Evolutionary conservation across 768 basidiomycete species (phyloP), one percentile per base, ranked within the genome.

Genomic region (Lanmaoa pseudosensibilis): DNA sequence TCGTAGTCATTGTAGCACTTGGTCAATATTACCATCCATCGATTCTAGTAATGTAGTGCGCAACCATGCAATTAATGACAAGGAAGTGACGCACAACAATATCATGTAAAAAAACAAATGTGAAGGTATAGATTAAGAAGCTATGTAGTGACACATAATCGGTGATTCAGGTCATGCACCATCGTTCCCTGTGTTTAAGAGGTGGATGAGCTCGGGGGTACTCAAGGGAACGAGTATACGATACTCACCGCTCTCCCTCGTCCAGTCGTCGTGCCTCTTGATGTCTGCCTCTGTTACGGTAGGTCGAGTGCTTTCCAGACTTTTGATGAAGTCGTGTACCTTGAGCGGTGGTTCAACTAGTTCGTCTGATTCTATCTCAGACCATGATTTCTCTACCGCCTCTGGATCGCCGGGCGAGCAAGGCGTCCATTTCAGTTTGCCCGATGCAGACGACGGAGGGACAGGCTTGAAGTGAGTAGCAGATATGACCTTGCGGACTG

Each of bases 351-450:
- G 96, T 70, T 98, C 96, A n/a, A 86, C 77, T 38, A 98, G 76
- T 69, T 97, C 92, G 52, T 98, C 90, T 2, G 88, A 87, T 43
- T 86, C 86, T 41, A 99, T 79, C 53, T 90, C 89, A 21, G 89
- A 83, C 96, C 96, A 98, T 6, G 84, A 77, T 78, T 88, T 93
- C 76, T 98, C 96, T 48, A 84, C 77, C 0, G 91, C 94, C 0
- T 83, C 84, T 0, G 84, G 79, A 62, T 95, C 94, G 10, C 96
- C 95, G 1, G 97, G 95, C 2, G 95, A 98, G 70, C 97, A 99
- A 2, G 97, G 97, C 21, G 94, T 98, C 88, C 84, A 96, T 73
- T 87, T 94, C 32, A 65, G 68, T 30, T 69, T 74, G 8, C 11
- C 56, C 11, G 65, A 52, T 10, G 57, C 27, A 3, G 64, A 55